Conservation (phyloP, 2,329 filamentous ascomycete species). For the Colletotrichum limetticola region DNA sequence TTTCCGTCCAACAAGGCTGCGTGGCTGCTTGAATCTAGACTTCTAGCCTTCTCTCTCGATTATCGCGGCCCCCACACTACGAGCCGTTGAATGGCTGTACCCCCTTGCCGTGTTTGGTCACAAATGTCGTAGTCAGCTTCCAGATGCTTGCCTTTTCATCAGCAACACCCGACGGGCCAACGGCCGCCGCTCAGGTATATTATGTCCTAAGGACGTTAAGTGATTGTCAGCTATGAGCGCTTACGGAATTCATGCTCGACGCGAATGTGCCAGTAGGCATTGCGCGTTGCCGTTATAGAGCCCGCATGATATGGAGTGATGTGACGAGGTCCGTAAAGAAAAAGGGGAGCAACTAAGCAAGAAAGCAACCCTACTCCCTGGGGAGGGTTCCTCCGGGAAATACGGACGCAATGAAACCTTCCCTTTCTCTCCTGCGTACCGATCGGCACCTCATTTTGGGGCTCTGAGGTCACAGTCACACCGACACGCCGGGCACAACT, state of each 20-base stretch:
- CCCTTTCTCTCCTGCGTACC: neutral
- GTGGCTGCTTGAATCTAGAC: neutral
- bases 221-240: neutral
- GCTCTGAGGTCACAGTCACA: neutral
- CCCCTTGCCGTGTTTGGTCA: neutral
- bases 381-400: neutral
- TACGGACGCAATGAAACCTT: neutral
- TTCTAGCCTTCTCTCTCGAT: neutral
- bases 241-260: neutral
- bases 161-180: neutral
- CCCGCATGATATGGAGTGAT: neutral
- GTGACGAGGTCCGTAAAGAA: neutral
- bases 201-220: neutral
- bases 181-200: neutral
- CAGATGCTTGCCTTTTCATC: neutral
- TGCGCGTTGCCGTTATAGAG: neutral
- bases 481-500: neutral
- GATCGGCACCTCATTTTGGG: conserved; percentile 3
- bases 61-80: neutral
- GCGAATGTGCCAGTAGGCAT: neutral
- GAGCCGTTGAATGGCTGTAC: neutral
- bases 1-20: neutral
- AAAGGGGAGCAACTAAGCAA: neutral
- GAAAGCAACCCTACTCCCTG: neutral
- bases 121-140: neutral